Conservation (phyloP, 768 basidiomycete species). For the Phlegmacium glaucopus region DNA sequence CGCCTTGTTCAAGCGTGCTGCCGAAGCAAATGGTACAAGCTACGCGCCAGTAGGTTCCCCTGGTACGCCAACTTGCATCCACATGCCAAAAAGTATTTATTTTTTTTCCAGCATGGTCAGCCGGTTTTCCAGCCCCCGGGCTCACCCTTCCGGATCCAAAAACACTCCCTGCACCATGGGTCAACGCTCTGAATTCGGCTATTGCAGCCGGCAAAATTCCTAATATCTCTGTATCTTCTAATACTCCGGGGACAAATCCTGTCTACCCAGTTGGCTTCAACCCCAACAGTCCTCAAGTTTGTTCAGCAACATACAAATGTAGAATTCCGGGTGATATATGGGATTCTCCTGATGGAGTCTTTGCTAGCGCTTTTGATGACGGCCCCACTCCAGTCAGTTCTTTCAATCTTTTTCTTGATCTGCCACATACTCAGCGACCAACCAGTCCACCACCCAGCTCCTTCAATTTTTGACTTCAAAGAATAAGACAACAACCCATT, state of each 20-base stretch:
- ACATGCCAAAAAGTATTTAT: background rate
- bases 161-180: constrained; percentile 65
- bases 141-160: constrained; percentile 40
- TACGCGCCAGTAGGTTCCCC: constrained; percentile 60
- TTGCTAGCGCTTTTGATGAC: constrained; percentile 76
- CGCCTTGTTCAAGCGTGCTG: constrained; percentile 56
- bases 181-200: constrained; percentile 66
- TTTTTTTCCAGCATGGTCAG: constrained; percentile 51
- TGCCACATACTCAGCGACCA: background rate
- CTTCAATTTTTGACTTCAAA: constrained; percentile 67
- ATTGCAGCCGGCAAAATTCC: constrained; percentile 72
- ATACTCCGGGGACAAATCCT: constrained; percentile 33
- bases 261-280: constrained; percentile 44
- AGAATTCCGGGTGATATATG: constrained; percentile 57
- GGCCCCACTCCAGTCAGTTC: constrained; percentile 54
- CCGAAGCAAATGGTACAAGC: constrained; percentile 38
- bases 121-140: constrained; percentile 46
- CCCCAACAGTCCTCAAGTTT: constrained; percentile 51
- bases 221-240: constrained; percentile 49
- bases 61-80: constrained; percentile 33
- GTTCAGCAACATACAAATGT: constrained; percentile 78
- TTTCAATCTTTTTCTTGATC: background rate
- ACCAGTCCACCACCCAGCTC: constrained; percentile 42
- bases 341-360: constrained; percentile 69
- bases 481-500: constrained; percentile 75